These are phyloP conservation scores for Citrus glauca DNA, from an alignment of 345 rosid species.

Conservation along the genomic window DNA sequence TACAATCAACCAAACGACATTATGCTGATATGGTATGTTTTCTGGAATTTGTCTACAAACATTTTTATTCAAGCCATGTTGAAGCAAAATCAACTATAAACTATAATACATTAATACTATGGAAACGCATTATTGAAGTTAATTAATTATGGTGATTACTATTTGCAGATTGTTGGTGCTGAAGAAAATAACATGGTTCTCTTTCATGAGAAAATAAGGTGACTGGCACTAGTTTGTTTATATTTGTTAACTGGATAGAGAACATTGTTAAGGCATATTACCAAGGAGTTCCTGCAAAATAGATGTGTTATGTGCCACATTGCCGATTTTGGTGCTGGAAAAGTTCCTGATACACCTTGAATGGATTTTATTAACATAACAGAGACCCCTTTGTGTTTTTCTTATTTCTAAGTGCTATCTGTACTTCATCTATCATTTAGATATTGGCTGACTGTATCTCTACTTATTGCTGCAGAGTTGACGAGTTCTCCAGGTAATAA, in stretches of 20 bases:
- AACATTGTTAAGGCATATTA: constrained; percentile 9
- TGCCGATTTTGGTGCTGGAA: background rate
- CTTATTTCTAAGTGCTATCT: constrained; percentile 18
- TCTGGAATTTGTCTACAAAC: background rate
- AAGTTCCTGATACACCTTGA: background rate
- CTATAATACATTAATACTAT: background rate
- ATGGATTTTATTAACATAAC: background rate
- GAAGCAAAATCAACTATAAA: background rate
- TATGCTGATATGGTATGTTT: constrained; percentile 87
- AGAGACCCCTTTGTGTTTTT: constrained; percentile 16
- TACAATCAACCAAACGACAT: constrained; percentile 61
- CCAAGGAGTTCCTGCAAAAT: background rate
- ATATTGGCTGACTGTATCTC: constrained; percentile 22
- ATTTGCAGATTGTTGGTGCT: constrained; percentile 73
- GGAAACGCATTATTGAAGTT: constrained; percentile 18
- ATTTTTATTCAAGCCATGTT: constrained; percentile 3
- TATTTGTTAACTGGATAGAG: background rate
- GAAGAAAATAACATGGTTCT: constrained; percentile 87
- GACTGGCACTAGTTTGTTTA: constrained; percentile 13
- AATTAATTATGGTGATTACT: constrained; percentile 10
- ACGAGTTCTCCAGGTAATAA: constrained; percentile 86
- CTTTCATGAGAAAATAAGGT: constrained; percentile 96
- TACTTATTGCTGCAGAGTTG: constrained; percentile 65
- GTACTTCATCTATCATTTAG: constrained; percentile 16
- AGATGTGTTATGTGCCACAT: background rate